Conservation (phyloP, 768 basidiomycete genomes). For the Tephrocybe rancida region DNA sequence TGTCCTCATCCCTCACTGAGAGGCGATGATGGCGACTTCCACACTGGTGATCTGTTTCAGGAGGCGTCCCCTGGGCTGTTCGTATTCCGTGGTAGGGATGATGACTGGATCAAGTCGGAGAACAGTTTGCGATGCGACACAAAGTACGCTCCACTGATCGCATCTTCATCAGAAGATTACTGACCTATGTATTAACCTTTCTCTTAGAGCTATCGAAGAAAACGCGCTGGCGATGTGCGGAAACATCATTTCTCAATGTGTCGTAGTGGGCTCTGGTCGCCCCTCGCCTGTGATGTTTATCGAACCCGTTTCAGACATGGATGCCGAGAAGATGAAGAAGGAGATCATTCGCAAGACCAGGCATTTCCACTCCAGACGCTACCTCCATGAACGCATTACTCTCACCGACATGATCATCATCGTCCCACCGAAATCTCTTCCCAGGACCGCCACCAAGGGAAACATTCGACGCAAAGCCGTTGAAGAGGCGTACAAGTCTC, state of each 20-base stretch:
- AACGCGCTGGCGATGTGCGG: constrained; percentile 68
- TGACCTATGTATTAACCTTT: constrained; percentile 9
- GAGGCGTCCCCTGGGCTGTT: constrained; percentile 53
- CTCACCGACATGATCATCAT: constrained; percentile 66
- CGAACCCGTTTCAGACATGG: constrained; percentile 58
- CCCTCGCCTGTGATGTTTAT: constrained; percentile 79
- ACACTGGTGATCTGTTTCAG: constrained; percentile 70
- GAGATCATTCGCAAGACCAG: constrained; percentile 75
- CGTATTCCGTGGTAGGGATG: constrained; percentile 60
- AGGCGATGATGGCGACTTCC: constrained; percentile 60
- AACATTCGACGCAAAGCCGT: constrained; percentile 80
- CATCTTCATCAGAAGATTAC: constrained; percentile 1
- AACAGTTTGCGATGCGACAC: constrained; percentile 70
- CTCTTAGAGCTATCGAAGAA: constrained; percentile 70
- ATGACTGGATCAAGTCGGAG: constrained; percentile 77
- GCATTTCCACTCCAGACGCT: constrained; percentile 73
- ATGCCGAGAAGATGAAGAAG: constrained; percentile 61
- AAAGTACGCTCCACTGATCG: constrained; percentile 40
- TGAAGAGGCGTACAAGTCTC: constrained; percentile 60
- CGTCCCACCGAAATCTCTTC: constrained; percentile 66
- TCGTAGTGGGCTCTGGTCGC: constrained; percentile 76
- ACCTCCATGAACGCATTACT: constrained; percentile 78
- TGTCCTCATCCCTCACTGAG: constrained; percentile 59
- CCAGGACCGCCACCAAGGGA: constrained; percentile 80
- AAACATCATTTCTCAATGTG: constrained; percentile 67